Percentiles rank a stretch among this genome's conserved stretches.
These are phyloP conservation scores for Ceratocystis papillata DNA, from an alignment of 2,329 filamentous ascomycete species.

Conservation along the genomic window DNA sequence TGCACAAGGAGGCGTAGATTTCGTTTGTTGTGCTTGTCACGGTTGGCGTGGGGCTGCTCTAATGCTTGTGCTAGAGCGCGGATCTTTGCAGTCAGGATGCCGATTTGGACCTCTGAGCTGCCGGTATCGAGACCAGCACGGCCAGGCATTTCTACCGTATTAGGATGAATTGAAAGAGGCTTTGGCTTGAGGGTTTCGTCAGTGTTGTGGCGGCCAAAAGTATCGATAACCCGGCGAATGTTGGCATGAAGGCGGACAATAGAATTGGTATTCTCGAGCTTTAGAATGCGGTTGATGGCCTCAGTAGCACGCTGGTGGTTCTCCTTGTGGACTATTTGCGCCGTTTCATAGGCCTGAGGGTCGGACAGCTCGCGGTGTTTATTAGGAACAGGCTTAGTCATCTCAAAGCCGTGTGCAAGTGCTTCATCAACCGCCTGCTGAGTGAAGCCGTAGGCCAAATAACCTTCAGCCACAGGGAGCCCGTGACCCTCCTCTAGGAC, in stretches of 20 bases:
- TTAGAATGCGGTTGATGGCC: slow-evolving; percentile 69
- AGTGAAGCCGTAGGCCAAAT: slow-evolving; percentile 68
- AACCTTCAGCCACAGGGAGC: slow-evolving; percentile 39
- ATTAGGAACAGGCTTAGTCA: slow-evolving; percentile 50
- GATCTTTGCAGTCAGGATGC: slow-evolving; percentile 91
- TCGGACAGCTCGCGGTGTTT: slow-evolving; percentile 30
- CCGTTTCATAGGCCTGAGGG: slow-evolving; percentile 28
- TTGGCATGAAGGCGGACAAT: slow-evolving; percentile 74
- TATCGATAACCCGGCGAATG: slow-evolving; percentile 70
- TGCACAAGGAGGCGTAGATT: slow-evolving; percentile 80
- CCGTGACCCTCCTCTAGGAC: slow-evolving; percentile 33
- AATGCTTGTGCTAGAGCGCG: slow-evolving; percentile 64
- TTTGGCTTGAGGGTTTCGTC: slow-evolving; percentile 58
- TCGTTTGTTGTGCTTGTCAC: slow-evolving; percentile 89
- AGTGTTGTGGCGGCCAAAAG: slow-evolving; percentile 84
- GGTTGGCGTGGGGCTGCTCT: slow-evolving; percentile 55
- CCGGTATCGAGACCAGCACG: slow-evolving; percentile 88
- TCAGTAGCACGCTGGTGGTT: slow-evolving; percentile 58
- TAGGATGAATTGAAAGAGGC: slow-evolving; percentile 38
- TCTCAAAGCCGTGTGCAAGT: slow-evolving; percentile 53
- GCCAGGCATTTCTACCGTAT: slow-evolving; percentile 34
- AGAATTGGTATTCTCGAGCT: slow-evolving; percentile 63
- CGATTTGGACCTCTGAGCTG: slow-evolving; percentile 93
- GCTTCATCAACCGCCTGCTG: slow-evolving; percentile 56
- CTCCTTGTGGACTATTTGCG: slow-evolving; percentile 38